A percentile compares a stretch with the other conserved stretches of the same genome.
Conservation (phyloP, 352 stramenopile genomes). For the Pythium insidiosum region DNA sequence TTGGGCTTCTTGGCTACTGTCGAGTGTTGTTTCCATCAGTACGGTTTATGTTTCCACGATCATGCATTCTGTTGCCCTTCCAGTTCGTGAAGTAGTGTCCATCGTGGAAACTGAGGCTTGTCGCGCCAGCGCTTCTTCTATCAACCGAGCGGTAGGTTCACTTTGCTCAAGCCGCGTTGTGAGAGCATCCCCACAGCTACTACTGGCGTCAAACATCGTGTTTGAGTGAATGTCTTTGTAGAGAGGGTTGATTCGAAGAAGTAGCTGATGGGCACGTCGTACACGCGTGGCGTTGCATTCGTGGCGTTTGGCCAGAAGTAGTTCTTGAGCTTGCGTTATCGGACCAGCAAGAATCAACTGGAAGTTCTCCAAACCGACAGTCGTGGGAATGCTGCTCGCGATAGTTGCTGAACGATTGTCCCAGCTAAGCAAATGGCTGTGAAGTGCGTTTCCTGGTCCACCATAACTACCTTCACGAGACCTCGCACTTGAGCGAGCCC, state of each 20-base stretch:
- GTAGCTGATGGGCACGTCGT: neutral
- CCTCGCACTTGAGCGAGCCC: conserved; percentile 13
- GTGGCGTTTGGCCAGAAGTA: conserved; percentile 8
- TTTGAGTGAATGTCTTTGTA: conserved; percentile 3
- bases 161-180: neutral
- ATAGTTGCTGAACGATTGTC: conserved; percentile 17
- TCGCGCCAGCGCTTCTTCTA: neutral
- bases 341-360: conserved; percentile 18
- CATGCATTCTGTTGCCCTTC: neutral
- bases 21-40: conserved; percentile 8
- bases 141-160: neutral
- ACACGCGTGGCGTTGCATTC: conserved; percentile 13
- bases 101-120: neutral
- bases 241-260: conserved; percentile 11
- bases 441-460: conserved; percentile 12
- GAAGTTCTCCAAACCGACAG: conserved; percentile 9
- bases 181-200: neutral
- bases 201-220: neutral
- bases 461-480: conserved; percentile 18
- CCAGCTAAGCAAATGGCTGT: conserved; percentile 23
- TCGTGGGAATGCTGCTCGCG: conserved; percentile 4
- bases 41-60: conserved; percentile 11
- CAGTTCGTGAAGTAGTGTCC: neutral
- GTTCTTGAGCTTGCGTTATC: conserved; percentile 13
- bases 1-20: conserved; percentile 1